Percentiles rank a stretch among this genome's conserved stretches.
Conservation (phyloP, 768 basidiomycete species). For the Amanita polypyramis region DNA sequence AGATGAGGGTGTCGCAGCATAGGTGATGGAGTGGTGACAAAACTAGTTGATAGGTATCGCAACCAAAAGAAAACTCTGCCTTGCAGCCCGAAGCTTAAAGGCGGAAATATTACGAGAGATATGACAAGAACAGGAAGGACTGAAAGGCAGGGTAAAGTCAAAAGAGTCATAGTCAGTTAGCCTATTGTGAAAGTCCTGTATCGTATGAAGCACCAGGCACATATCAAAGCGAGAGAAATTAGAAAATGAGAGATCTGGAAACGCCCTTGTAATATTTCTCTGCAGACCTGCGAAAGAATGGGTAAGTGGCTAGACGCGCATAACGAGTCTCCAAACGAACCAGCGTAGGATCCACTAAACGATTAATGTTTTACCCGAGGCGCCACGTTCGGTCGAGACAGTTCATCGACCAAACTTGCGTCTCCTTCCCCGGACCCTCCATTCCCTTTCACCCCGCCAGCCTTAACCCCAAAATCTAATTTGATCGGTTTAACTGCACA, state of each 20-base stretch:
- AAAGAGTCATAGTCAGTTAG: background rate
- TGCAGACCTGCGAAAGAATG: too few species aligned
- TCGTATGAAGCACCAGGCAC: background rate
- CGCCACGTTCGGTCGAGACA: background rate
- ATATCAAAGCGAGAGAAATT: background rate
- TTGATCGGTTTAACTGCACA: background rate
- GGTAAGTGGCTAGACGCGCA: too few species aligned
- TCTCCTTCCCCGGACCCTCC: background rate
- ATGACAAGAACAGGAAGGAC: too few species aligned
- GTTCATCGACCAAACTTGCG: background rate
- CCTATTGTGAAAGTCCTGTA: background rate
- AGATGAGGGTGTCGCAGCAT: background rate
- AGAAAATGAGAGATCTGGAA: too few species aligned
- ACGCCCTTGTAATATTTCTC: too few species aligned
- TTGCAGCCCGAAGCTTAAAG: background rate
- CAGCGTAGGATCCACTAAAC: too few species aligned
- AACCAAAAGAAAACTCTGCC: background rate
- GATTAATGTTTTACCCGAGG: background rate
- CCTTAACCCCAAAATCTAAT: slow-evolving; percentile 2
- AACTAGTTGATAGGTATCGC: background rate
- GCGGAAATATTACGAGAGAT: background rate
- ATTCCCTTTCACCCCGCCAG: background rate
- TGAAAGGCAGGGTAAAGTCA: background rate
- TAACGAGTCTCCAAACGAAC: too few species aligned
- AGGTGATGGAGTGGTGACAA: background rate